Evolutionary conservation across 345 rosid species (phyloP).

Genomic region (Kernera saxatilis): DNA sequence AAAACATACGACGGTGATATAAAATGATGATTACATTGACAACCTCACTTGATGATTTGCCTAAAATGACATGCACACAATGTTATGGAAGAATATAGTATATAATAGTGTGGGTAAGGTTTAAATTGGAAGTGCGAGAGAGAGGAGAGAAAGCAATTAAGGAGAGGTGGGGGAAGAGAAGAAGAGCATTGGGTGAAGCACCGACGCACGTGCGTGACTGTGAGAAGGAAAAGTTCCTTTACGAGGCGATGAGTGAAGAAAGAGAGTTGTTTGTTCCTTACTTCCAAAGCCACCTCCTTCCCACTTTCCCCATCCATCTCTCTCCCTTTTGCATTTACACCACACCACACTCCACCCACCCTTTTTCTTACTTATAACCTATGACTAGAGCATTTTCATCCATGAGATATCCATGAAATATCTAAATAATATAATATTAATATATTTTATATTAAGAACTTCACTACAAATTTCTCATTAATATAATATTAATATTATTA

Average conservation of each 20-base stretch:
- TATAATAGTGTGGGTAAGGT: background rate
- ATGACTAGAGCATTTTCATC: no score
- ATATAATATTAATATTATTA: no score
- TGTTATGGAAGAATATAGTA: background rate
- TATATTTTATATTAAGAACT: no score
- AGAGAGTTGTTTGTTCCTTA: conserved; percentile 29
- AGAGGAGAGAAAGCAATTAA: conserved; percentile 5
- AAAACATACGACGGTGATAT: background rate
- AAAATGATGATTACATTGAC: background rate
- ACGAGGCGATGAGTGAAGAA: conserved; percentile 45
- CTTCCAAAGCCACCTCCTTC: conserved; percentile 32
- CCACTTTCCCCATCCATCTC: conserved; percentile 19
- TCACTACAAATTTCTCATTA: no score
- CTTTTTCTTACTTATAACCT: background rate
- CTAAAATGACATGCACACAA: background rate
- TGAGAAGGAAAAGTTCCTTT: conserved; percentile 47
- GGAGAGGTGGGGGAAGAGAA: conserved; percentile 28
- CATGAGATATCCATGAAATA: no score
- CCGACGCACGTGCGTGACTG: conserved; percentile 50
- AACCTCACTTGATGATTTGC: background rate
- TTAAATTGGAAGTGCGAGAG: background rate
- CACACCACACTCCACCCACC: background rate
- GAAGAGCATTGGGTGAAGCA: conserved; percentile 48
- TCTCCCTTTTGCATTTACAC: background rate
- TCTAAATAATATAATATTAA: no score